Conservation (phyloP, 371 early-diverging fungal genomes). For the Mucor velutinosus region DNA sequence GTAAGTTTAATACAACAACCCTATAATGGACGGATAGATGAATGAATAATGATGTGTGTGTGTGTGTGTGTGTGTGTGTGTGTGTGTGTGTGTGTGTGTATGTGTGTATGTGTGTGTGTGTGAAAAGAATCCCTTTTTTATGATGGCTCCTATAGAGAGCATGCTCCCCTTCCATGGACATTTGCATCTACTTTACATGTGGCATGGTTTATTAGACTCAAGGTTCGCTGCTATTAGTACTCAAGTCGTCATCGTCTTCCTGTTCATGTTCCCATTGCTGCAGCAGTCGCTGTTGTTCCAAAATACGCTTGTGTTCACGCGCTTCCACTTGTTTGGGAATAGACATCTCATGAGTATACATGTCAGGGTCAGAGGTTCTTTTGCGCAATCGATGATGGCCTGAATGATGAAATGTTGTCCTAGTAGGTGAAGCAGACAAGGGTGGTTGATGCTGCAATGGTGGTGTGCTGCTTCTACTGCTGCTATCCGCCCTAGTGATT, state of each 20-base stretch:
- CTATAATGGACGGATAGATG: background rate
- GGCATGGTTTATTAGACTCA: background rate
- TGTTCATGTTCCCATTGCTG: background rate
- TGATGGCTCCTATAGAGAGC: background rate
- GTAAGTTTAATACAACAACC: background rate
- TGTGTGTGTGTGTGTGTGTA: too few species aligned
- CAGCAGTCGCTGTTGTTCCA: background rate
- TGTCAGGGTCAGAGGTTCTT: slow-evolving; percentile 14
- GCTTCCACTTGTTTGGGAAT: slow-evolving; percentile 22
- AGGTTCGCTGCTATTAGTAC: background rate
- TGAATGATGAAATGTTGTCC: background rate
- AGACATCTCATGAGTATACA: background rate
- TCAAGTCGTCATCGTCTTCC: background rate
- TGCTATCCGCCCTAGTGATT: background rate
- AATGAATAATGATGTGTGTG: background rate
- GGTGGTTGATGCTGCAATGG: slow-evolving; percentile 2
- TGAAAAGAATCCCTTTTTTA: background rate
- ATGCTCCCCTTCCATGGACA: background rate
- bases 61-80: too few species aligned
- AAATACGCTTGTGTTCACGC: slow-evolving; percentile 4
- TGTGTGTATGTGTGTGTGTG: background rate
- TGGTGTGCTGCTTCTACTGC: background rate
- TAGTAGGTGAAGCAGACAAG: background rate
- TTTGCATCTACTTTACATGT: background rate
- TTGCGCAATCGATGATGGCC: slow-evolving; percentile 1